Evolutionary conservation across 345 rosid genomes (phyloP), one percentile per base, ranked within the genome.

Genomic region (Hypericum androsaemum): DNA sequence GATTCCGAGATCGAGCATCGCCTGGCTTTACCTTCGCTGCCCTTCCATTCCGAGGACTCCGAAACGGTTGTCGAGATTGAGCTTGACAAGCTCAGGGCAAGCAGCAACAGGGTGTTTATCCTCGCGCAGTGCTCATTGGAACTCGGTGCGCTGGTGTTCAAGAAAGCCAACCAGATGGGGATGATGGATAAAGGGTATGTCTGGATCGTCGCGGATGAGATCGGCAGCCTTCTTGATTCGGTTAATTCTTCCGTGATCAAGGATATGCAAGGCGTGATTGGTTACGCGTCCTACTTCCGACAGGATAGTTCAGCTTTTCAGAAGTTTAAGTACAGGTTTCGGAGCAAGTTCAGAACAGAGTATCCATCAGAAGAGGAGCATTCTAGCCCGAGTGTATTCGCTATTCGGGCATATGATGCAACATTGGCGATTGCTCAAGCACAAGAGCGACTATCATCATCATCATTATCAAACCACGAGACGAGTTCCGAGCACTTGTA

Each of bases 371-470:
- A 67, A 43, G 76, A 58, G 51, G 70, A 68, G 52, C 12, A 57
- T 36, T 58, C 60, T 1, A 58, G 43, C 14, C 71, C 68, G 8
- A 68, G 73, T 43, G 36, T 57, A 37, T 64, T 54, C 14, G 68
- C 71, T 3, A 50, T 73, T 8, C 62, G 49, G 35, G 70, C 71
- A 56, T 68, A 73, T 35, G 77, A 73, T 61, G 77, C 77, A 37
- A 36, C 50, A 12, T 37, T 62, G 59, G 42, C 62, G 0, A 8
- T 68, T 42, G 68, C 53, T 10, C 56, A 37, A 47, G 65, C 71
- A 49, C 45, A 57, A 41, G 38, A 54, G 50, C 54, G 39, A 47
- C 2, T 22, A 22, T 22, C 32, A 22, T 22, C 32, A 22, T 22
- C 32, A 22, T 22, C 32, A 22, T 22, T 4, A 22, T 22, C 61